A percentile compares a stretch with the other conserved stretches of the same genome.
phyloP scores from a whole-genome alignment of 179 eudicot species.

The Silene noctiflora region DNA sequence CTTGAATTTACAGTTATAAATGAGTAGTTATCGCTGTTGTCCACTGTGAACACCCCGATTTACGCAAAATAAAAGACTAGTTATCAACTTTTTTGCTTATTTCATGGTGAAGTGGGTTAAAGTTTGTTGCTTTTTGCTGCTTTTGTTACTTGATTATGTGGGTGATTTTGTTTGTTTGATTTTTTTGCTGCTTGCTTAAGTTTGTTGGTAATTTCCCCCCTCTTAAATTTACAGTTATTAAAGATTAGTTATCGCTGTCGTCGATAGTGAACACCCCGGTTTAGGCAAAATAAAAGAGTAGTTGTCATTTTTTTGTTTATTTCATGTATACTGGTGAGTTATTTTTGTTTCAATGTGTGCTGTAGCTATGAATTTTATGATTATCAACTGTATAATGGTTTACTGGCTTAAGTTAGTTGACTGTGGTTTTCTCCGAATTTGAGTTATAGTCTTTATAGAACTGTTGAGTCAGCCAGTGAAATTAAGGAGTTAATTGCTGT shows the following conservation, averaged over 20 bases:
- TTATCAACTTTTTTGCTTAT: not conserved
- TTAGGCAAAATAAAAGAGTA: no score
- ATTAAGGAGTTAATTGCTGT: not conserved
- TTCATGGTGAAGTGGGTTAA: slow-evolving; percentile 1
- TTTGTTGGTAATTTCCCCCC: not conserved
- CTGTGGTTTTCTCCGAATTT: no score
- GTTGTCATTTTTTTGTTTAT: not conserved
- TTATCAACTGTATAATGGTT: not conserved
- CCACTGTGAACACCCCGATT: no score
- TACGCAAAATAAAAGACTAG: no score
- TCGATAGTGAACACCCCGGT: no score
- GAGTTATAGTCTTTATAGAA: not conserved
- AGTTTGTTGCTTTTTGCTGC: slow-evolving; percentile 1
- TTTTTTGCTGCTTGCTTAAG: not conserved
- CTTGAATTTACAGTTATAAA: not conserved
- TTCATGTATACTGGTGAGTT: not conserved
- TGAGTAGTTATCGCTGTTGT: not conserved
- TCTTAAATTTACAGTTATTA: not conserved
- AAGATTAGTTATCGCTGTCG: not conserved
- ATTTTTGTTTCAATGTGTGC: not conserved
- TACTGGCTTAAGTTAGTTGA: no score
- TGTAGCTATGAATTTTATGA: not conserved
- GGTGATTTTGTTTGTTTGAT: not conserved
- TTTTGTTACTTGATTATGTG: not conserved
- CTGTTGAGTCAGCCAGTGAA: not conserved